A percentile compares a stretch with the other conserved stretches of the same genome.
phyloP scores from a whole-genome alignment of 257 asterid genomes.

The Solanum chmielewskii region DNA sequence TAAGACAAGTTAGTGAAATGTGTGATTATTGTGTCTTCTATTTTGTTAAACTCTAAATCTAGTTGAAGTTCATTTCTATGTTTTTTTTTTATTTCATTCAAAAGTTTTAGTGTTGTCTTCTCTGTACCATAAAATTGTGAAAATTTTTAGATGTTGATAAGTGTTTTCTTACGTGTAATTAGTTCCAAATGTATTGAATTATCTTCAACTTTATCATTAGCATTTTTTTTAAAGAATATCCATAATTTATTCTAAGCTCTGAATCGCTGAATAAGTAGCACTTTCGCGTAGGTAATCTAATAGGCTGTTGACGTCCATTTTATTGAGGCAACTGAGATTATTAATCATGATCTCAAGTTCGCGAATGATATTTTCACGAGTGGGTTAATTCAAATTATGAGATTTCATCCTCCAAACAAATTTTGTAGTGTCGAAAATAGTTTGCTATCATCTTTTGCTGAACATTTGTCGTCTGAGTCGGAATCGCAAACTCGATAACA shows the following conservation, averaged over 20 bases:
- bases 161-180: not conserved
- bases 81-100: no score
- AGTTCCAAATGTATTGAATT: not conserved
- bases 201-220: not conserved
- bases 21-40: not conserved
- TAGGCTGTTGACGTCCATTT: not conserved
- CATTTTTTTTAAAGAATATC: no score
- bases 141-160: not conserved
- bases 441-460: not conserved
- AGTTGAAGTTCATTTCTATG: not conserved
- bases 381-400: not conserved
- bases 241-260: not conserved
- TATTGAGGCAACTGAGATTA: not conserved
- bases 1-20: not conserved
- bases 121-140: not conserved
- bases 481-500: not conserved
- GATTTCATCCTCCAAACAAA: not conserved
- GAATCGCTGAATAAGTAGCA: not conserved
- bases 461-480: fast-evolving
- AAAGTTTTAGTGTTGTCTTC: not conserved
- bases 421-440: not conserved
- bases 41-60: not conserved
- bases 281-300: not conserved
- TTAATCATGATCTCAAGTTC: not conserved
- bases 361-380: no score